phyloP scores from a whole-genome alignment of 179 eudicot species.

The Vitellaria paradoxa region DNA sequence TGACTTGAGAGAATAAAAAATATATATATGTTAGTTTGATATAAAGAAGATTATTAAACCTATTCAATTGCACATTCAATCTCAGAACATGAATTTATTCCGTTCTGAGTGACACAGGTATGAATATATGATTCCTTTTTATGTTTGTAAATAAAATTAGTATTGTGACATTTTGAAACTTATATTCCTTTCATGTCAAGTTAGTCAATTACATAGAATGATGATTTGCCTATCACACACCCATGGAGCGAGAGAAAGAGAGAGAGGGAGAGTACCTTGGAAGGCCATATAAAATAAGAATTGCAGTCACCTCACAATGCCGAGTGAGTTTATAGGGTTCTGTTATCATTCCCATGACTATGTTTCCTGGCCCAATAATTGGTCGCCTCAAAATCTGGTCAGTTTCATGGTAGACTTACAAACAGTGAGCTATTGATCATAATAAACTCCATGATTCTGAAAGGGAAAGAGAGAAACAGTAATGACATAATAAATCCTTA shows the following conservation, averaged over 20 bases:
- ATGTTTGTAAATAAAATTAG: too few relatives aligned
- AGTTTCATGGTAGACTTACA: background rate
- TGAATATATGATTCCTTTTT: too few relatives aligned
- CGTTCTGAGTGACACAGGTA: background rate
- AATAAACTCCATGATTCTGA: background rate
- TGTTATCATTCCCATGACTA: constrained; percentile 58
- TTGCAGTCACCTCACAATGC: constrained; percentile 92
- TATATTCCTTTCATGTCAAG: background rate
- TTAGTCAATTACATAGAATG: background rate
- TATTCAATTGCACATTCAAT: background rate
- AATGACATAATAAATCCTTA: constrained; percentile 27
- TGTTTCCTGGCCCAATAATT: constrained; percentile 52
- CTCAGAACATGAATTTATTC: background rate
- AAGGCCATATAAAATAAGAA: constrained; percentile 79
- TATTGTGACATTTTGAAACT: too few relatives aligned
- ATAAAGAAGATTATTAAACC: background rate
- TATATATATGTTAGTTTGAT: too few relatives aligned
- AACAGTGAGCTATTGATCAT: background rate
- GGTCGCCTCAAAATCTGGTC: constrained; percentile 63
- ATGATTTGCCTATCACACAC: background rate
- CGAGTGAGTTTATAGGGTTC: constrained; percentile 81
- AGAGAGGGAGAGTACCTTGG: constrained; percentile 56
- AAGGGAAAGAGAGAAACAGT: background rate
- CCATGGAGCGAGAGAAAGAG: background rate
- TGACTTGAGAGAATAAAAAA: too few relatives aligned